A percentile compares a stretch with the other conserved stretches of the same genome.
These are phyloP conservation scores for Neurospora pannonica DNA, from an alignment of 495 filamentous ascomycete genomes.

Conservation along the genomic window DNA sequence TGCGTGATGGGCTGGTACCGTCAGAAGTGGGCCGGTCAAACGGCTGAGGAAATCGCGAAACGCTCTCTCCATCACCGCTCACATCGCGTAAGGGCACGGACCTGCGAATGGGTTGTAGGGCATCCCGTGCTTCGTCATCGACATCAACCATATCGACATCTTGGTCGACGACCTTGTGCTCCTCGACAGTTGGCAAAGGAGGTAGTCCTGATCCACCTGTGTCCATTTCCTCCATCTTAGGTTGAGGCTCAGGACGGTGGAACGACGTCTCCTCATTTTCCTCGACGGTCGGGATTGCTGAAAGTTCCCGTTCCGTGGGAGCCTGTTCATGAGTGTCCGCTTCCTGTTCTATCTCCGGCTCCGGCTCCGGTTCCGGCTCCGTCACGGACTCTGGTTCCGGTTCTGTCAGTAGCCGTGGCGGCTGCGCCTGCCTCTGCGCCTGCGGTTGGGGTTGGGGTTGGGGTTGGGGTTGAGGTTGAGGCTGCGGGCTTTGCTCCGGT, in stretches of 20 bases:
- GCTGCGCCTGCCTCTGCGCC: neutral
- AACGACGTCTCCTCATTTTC: conserved; percentile 13
- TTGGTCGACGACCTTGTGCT: conserved; percentile 15
- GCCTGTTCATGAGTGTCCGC: neutral
- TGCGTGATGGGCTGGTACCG: conserved; percentile 8
- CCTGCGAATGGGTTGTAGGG: conserved; percentile 32
- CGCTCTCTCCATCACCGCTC: neutral
- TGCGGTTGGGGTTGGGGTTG: neutral
- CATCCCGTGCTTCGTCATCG: conserved; percentile 27
- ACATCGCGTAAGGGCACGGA: conserved; percentile 28
- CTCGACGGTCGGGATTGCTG: conserved; percentile 19
- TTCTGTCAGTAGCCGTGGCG: neutral
- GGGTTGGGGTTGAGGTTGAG: neutral
- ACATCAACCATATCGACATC: conserved; percentile 37
- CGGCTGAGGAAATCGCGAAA: conserved; percentile 5
- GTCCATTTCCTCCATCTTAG: conserved; percentile 35
- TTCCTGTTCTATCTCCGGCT: conserved; percentile 6
- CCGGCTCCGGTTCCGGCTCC: neutral
- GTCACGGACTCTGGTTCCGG: neutral
- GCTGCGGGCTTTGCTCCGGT: neutral
- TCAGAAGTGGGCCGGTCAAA: conserved; percentile 10
- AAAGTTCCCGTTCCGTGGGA: conserved; percentile 14
- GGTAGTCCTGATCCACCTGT: conserved; percentile 20
- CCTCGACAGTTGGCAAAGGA: conserved; percentile 17
- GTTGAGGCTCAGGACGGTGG: conserved; percentile 17